Evolutionary conservation across 2,329 filamentous ascomycete genomes (phyloP), one percentile per base, ranked within the genome.

Genomic region (Neofusicoccum sp.): DNA sequence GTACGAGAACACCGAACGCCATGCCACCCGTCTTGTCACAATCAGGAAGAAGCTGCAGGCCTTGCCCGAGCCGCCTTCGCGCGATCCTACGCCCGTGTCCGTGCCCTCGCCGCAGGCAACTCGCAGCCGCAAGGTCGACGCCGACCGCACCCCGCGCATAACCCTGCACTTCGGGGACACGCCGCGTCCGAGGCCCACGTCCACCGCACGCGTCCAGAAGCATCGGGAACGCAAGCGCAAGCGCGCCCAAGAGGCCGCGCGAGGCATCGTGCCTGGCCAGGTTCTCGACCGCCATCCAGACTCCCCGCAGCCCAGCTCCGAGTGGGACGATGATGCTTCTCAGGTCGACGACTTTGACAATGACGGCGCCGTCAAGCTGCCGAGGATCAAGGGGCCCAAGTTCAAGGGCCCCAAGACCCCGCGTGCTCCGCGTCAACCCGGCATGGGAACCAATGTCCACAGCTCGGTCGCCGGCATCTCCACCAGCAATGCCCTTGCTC

Each of bases 31-130:
- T 48, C 72, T 88, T 51, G 80, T 79, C 54, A 80, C 82, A 61
- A 87, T 88, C 67, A 83, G 81, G 61, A 79, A 80, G 66, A 88
- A 87, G 73, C 79, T 88, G 20, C 80, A 86, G 63, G 81, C 83
- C 9, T 79, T 87, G 49, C 84, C 85, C 2, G 80, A 84, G 70
- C 85, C 84, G 16, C 80, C 83, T 2, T 85, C 83, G 20, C 79
- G 82, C 64, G 85, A 87, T 65, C 82, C 85, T n/a, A 84, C 83
- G 1, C 84, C 82, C 34, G 73, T 71, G 3, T 75, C 78, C 26
- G 66, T 75, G 62, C 75, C 78, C 26, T 78, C 78, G 30, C 76
- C 77, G 4, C 74, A 75, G 56, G 68, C 70, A 44, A 77, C 79
- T 59, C 77, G 51, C 33, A 57, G 38, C 20, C 40, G 51, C n/a